Evolutionary conservation across 352 stramenopile species (phyloP).

Genomic region (Pythium diclinum): DNA sequence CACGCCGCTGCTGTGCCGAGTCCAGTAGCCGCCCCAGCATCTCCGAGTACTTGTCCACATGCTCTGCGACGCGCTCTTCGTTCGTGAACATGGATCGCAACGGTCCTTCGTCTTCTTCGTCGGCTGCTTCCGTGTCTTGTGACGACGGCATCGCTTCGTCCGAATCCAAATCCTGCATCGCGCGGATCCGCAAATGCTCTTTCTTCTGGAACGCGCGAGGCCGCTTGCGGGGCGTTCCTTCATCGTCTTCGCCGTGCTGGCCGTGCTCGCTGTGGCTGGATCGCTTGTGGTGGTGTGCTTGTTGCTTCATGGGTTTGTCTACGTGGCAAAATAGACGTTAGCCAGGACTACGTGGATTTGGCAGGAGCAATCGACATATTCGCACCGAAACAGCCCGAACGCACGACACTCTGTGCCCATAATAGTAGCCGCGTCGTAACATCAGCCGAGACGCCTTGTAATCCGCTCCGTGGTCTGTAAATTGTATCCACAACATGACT

Average conservation of each 20-base stretch:
- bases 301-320: background rate
- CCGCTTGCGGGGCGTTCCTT: conserved; percentile 21
- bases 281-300: conserved; percentile 15
- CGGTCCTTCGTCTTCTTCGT: conserved; percentile 30
- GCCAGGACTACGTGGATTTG: background rate
- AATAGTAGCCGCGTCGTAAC: conserved; percentile 28
- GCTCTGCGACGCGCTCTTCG: conserved; percentile 50
- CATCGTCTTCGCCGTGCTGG: background rate
- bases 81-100: conserved; percentile 43
- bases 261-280: background rate
- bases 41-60: conserved; percentile 65
- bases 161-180: conserved; percentile 11
- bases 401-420: conserved; percentile 55
- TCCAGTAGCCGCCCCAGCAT: conserved; percentile 44
- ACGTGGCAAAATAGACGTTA: background rate
- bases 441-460: background rate
- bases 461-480: conserved; percentile 8
- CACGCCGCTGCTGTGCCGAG: conserved; percentile 31
- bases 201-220: conserved; percentile 16
- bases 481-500: conserved; percentile 3
- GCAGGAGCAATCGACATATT: background rate
- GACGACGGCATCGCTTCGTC: conserved; percentile 16
- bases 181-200: conserved; percentile 9
- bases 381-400: conserved; percentile 53
- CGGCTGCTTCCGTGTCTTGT: conserved; percentile 18